A percentile compares a stretch with the other conserved stretches of the same genome.
These are phyloP conservation scores for Epichloe typhina DNA, from an alignment of 2,329 filamentous ascomycete genomes.

Conservation along the genomic window DNA sequence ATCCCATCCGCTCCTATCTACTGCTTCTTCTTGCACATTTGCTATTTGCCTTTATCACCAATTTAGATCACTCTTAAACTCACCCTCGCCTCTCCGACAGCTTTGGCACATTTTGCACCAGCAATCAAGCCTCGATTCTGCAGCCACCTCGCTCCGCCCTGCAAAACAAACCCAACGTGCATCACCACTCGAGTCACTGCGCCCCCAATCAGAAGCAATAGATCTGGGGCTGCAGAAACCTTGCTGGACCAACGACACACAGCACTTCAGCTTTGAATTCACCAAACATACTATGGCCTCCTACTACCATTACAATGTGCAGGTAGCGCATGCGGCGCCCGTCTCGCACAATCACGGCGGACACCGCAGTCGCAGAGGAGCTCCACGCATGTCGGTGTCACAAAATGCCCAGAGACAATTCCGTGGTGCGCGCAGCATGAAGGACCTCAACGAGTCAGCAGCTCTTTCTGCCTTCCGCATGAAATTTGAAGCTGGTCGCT, in stretches of 20 bases:
- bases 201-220: slow-evolving; percentile 4
- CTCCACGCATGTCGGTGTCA: slow-evolving; percentile 63
- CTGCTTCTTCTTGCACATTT: not conserved
- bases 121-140: not conserved
- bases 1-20: not conserved
- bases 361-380: slow-evolving; percentile 62
- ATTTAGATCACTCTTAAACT: not conserved
- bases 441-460: slow-evolving; percentile 70
- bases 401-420: slow-evolving; percentile 82
- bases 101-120: not conserved
- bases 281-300: slow-evolving; percentile 37
- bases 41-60: not conserved
- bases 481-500: slow-evolving; percentile 81
- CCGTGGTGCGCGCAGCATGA: slow-evolving; percentile 71
- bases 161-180: not conserved
- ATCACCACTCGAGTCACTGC: slow-evolving; percentile 8
- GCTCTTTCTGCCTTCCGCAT: slow-evolving; percentile 67
- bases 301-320: slow-evolving; percentile 49
- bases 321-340: slow-evolving; percentile 44
- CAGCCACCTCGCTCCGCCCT: not conserved
- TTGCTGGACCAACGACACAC: not conserved
- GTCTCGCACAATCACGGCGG: slow-evolving; percentile 65
- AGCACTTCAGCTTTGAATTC: not conserved
- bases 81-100: not conserved
- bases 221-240: slow-evolving; percentile 1